phyloP scores from a whole-genome alignment of 2,329 filamentous ascomycete genomes.

The Leptodontidium sp. region DNA sequence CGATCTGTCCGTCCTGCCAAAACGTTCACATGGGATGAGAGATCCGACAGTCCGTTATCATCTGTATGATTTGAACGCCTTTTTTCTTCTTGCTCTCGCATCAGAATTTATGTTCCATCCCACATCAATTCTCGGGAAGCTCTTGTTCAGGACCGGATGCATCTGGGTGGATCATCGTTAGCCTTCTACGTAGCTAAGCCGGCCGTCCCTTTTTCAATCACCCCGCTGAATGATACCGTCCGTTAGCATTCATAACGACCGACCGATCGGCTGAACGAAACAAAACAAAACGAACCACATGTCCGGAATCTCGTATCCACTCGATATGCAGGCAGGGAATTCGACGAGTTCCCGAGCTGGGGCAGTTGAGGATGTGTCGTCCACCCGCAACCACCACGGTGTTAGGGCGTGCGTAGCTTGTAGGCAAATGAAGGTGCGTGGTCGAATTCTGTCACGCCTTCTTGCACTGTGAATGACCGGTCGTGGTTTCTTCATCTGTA shows the following conservation, averaged over 20 bases:
- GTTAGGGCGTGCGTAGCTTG: slow-evolving; percentile 27
- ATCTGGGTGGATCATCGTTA: too few species aligned
- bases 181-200: too few species aligned
- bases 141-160: too few species aligned
- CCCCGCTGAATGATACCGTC: not conserved
- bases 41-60: too few species aligned
- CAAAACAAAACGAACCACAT: not conserved
- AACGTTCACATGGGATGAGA: too few species aligned
- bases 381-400: not conserved
- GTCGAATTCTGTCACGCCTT: not conserved
- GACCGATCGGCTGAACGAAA: not conserved
- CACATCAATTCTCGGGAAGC: too few species aligned
- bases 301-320: not conserved
- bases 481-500: not conserved
- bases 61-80: too few species aligned
- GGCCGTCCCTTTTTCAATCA: not conserved
- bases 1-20: too few species aligned
- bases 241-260: not conserved
- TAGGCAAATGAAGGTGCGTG: slow-evolving; percentile 29
- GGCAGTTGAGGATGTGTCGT: too few species aligned
- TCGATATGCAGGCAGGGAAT: not conserved
- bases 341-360: not conserved
- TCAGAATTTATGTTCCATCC: too few species aligned
- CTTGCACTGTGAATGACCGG: not conserved
- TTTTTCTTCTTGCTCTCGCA: too few species aligned